phyloP scores from a whole-genome alignment of 2,329 filamentous ascomycete species.

The Ascochyta rabiei region DNA sequence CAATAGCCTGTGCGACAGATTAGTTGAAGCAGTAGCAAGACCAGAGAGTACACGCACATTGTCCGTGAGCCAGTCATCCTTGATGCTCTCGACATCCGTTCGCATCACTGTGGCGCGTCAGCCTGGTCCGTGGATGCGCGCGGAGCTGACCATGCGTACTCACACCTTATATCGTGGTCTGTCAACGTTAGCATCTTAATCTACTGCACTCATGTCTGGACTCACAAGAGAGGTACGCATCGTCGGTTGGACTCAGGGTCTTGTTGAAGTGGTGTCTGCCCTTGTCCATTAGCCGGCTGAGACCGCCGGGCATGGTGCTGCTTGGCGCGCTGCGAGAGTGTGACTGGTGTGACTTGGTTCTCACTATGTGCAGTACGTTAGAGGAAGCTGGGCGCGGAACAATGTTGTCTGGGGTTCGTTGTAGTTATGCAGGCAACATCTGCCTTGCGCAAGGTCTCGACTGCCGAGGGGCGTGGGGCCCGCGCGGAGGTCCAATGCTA shows the following conservation, averaged over 20 bases:
- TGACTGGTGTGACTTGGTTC: slow-evolving; percentile 1
- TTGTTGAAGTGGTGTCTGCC: slow-evolving; percentile 39
- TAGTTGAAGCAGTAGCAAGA: background rate
- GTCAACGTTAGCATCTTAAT: slow-evolving; percentile 27
- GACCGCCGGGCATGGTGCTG: slow-evolving; percentile 25
- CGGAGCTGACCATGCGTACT: slow-evolving; percentile 38
- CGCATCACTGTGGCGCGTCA: slow-evolving; percentile 69
- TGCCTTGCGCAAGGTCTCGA: slow-evolving; percentile 23
- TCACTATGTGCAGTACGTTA: background rate
- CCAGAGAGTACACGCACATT: slow-evolving; percentile 65
- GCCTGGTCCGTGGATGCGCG: slow-evolving; percentile 6
- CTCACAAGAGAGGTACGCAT: slow-evolving; percentile 74
- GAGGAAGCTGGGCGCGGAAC: background rate
- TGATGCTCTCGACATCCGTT: slow-evolving; percentile 87
- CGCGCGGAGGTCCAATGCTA: slow-evolving; percentile 22
- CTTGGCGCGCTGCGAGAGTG: slow-evolving; percentile 6
- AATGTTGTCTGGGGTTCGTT: background rate
- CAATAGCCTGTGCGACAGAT: slow-evolving; percentile 72
- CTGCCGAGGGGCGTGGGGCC: slow-evolving; percentile 12
- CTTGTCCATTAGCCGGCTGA: slow-evolving; percentile 34
- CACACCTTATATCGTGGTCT: slow-evolving; percentile 72
- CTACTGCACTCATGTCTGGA: slow-evolving; percentile 20
- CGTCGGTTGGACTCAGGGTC: slow-evolving; percentile 58
- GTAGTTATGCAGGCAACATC: slow-evolving; percentile 19
- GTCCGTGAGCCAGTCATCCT: slow-evolving; percentile 94